Conservation (phyloP, 2,329 filamentous ascomycete genomes). For the Fusarium luffae region DNA sequence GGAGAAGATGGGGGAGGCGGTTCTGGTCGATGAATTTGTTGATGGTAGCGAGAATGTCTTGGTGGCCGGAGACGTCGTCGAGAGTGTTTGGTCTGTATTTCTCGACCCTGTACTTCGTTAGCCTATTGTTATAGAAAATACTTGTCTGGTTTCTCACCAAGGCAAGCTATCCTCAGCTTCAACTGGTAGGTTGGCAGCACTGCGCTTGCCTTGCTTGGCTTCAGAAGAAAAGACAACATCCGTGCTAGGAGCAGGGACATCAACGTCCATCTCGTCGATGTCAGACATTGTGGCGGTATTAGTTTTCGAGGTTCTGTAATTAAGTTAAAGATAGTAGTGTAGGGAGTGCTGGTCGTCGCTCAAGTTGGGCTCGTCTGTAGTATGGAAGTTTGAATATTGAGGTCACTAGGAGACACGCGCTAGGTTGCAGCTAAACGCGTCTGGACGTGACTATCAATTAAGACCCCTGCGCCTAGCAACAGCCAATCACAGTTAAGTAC, state of each 20-base stretch:
- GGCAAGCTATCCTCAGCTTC: constrained; percentile 94
- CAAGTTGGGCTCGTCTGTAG: constrained; percentile 1
- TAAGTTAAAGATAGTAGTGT: neutral
- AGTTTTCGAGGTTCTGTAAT: neutral
- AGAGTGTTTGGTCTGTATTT: constrained; percentile 94
- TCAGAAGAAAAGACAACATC: constrained; percentile 78
- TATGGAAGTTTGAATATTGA: constrained; percentile 29
- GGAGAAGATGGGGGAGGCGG: constrained; percentile 90
- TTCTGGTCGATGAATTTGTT: constrained; percentile 98
- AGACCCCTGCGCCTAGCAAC: constrained; percentile 29
- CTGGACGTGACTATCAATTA: constrained; percentile 47
- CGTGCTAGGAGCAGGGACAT: constrained; percentile 59
- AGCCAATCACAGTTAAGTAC: constrained; percentile 21
- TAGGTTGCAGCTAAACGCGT: constrained; percentile 43
- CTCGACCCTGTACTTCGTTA: constrained; percentile 75
- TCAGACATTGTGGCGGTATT: constrained; percentile 63
- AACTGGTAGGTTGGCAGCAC: constrained; percentile 90
- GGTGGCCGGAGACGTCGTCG: constrained; percentile 93
- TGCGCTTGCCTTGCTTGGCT: constrained; percentile 87
- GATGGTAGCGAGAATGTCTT: constrained; percentile 96
- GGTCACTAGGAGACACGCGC: constrained; percentile 48
- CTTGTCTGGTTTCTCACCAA: constrained; percentile 68
- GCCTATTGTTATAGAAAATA: neutral
- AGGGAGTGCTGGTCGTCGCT: constrained; percentile 1
- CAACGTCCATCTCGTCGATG: constrained; percentile 71